Evolutionary conservation across 139 green algal genomes (phyloP), one percentile per base, ranked within the genome.

Genomic region (Tetradesmus lagerheimii): DNA sequence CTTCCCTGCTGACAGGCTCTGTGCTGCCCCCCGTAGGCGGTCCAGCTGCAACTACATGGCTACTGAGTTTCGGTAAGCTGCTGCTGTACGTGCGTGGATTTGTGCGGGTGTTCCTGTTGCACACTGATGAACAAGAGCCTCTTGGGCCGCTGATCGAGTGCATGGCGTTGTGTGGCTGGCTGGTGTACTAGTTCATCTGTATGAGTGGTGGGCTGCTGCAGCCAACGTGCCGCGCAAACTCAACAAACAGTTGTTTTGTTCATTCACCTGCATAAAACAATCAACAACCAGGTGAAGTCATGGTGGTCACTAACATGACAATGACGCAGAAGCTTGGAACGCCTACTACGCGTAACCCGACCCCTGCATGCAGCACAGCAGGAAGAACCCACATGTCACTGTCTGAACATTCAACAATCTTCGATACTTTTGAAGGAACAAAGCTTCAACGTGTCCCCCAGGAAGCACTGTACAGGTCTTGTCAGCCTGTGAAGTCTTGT

Each of bases 1-100:
- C 96, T 35, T 97, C 92, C 50, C 88, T 53, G 38, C 14, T 77
- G 41, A 88, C 88, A 37, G 79, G 79, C 41, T 29, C 35, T n/a
- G 23, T 67, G 71, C 27, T 31, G 50, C 74, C 86, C 27, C 67
- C 31, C 3, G 38, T 29, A 25, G 85, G 85, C 16, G 85, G 67
- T 34, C 75, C 75, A 23, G 85, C 85, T 78, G 81, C 81, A 38
- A 67, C 80, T 41, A 71, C 43, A 14, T 71, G 57, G 23, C 57
- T 71, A 71, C 57, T 31, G 57, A 71, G 57, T 23, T 71, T 71
- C 20, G 57, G 57, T 4, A 37, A 11, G 67, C 67, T 78, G n/a
- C 67, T 78, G 31, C 67, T 78, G n/a, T 39, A 38, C 67, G 31
- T 78, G 67, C 67, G 31, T 78, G 35, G 75, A n/a, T 45, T n/a